Percentiles rank a stretch among this genome's conserved stretches.
Conservation (phyloP, 805 yeast species). For the Lachancea cidri region DNA sequence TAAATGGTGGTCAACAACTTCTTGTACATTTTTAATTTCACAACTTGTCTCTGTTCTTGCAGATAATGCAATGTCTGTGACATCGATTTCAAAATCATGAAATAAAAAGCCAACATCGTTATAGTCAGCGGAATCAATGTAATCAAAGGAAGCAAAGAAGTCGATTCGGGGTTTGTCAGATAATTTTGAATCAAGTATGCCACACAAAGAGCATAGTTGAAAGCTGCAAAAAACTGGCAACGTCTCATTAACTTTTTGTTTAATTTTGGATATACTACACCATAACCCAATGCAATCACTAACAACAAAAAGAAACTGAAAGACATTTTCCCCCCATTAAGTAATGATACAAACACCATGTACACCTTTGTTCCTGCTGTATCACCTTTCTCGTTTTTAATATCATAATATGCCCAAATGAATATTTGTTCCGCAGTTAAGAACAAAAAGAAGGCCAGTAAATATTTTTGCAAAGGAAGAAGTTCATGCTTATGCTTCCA, state of each 20-base stretch:
- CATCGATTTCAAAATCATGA: constrained; percentile 66
- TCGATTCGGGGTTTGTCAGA: constrained; percentile 45
- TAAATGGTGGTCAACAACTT: constrained; percentile 70
- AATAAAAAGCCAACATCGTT: constrained; percentile 67
- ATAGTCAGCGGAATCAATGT: constrained; percentile 67
- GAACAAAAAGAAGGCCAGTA: constrained; percentile 78
- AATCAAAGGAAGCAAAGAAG: constrained; percentile 47
- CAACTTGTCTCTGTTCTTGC: constrained; percentile 82
- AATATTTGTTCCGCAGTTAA: constrained; percentile 79
- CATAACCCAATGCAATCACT: constrained; percentile 87
- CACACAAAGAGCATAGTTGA: constrained; percentile 51
- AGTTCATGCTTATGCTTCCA: constrained; percentile 82
- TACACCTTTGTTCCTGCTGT: constrained; percentile 61
- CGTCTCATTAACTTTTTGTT: constrained; percentile 69
- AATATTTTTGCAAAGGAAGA: constrained; percentile 83
- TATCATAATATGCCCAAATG: constrained; percentile 88
- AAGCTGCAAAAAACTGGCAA: constrained; percentile 53
- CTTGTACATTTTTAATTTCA: constrained; percentile 83
- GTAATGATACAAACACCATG: constrained; percentile 68
- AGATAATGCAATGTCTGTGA: constrained; percentile 68
- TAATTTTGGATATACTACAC: constrained; percentile 84
- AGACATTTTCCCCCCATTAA: constrained; percentile 77
- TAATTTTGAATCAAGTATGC: constrained; percentile 53
- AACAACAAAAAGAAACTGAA: constrained; percentile 83
- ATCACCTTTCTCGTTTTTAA: constrained; percentile 59